These are phyloP conservation scores for Byssochlamys sp. DNA, from an alignment of 2,329 filamentous ascomycete species.

Conservation along the genomic window DNA sequence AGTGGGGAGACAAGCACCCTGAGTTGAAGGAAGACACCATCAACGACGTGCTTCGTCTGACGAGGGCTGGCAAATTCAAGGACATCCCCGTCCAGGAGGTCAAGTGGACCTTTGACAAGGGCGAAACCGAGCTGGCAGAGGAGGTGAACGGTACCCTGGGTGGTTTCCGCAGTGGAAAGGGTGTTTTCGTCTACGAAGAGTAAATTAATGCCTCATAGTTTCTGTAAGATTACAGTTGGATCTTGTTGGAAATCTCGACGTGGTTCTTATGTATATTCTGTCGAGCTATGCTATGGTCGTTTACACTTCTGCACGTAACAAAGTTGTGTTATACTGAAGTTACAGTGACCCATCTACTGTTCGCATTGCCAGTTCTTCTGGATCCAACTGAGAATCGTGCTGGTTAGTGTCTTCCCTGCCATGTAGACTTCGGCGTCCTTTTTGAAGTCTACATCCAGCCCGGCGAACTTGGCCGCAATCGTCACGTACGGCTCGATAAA, in stretches of 20 bases:
- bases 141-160: constrained; percentile 74
- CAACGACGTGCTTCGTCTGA: constrained; percentile 71
- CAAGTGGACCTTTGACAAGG: constrained; percentile 72
- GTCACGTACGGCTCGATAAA: constrained; percentile 80
- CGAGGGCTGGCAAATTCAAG: constrained; percentile 64
- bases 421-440: constrained; percentile 45
- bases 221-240: neutral
- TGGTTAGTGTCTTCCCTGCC: constrained; percentile 46
- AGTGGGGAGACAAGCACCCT: constrained; percentile 70
- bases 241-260: neutral
- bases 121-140: constrained; percentile 56
- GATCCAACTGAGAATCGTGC: constrained; percentile 52
- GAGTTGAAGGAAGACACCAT: constrained; percentile 68
- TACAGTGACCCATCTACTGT: neutral
- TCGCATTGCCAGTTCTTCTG: constrained; percentile 44
- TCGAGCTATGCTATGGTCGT: neutral
- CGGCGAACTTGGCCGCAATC: constrained; percentile 57
- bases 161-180: constrained; percentile 80
- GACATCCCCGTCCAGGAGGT: constrained; percentile 77
- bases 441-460: constrained; percentile 39
- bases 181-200: constrained; percentile 69
- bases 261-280: neutral
- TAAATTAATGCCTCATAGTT: constrained; percentile 17
- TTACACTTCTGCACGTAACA: neutral
- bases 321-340: neutral